Conservation (phyloP, 2,329 filamentous ascomycete species). For the Fusarium pseudoanthophilum region DNA sequence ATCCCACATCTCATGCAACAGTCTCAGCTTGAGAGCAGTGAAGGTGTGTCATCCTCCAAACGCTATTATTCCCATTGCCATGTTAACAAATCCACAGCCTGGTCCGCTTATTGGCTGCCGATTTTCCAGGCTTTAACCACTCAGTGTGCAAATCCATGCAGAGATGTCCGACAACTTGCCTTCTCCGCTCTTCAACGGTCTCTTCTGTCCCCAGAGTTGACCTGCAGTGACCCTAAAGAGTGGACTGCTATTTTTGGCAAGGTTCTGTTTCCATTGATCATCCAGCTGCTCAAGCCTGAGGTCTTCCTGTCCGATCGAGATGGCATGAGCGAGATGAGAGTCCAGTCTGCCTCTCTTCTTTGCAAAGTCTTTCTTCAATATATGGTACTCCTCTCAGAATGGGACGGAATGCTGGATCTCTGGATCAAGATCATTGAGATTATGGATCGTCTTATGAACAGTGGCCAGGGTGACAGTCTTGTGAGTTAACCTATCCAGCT, state of each 20-base stretch:
- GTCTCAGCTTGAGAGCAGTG: slow-evolving; percentile 87
- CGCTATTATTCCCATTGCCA: neutral
- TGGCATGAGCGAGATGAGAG: slow-evolving; percentile 95
- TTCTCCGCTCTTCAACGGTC: slow-evolving; percentile 87
- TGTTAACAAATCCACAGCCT: slow-evolving; percentile 66
- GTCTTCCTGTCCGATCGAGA: slow-evolving; percentile 90
- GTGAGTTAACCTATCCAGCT: slow-evolving; percentile 62
- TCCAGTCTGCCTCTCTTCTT: slow-evolving; percentile 88
- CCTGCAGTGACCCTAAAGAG: slow-evolving; percentile 84
- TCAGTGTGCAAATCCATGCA: slow-evolving; percentile 94
- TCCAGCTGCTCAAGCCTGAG: slow-evolving; percentile 89
- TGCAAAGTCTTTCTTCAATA: slow-evolving; percentile 98
- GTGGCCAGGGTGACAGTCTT: slow-evolving; percentile 88
- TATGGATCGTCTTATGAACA: slow-evolving; percentile 96
- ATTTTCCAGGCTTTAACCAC: slow-evolving; percentile 89
- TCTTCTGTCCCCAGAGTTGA: slow-evolving; percentile 84
- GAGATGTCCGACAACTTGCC: slow-evolving; percentile 89
- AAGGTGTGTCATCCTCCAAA: slow-evolving; percentile 66
- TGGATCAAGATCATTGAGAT: slow-evolving; percentile 94
- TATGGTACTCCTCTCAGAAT: slow-evolving; percentile 82
- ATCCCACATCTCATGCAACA: slow-evolving; percentile 90
- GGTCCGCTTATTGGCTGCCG: slow-evolving; percentile 97
- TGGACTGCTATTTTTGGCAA: slow-evolving; percentile 97
- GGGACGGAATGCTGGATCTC: slow-evolving; percentile 88
- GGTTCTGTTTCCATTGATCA: slow-evolving; percentile 91